Evolutionary conservation across 1,139 yeast species (phyloP).

Genomic region (Petasospora fabianii): DNA sequence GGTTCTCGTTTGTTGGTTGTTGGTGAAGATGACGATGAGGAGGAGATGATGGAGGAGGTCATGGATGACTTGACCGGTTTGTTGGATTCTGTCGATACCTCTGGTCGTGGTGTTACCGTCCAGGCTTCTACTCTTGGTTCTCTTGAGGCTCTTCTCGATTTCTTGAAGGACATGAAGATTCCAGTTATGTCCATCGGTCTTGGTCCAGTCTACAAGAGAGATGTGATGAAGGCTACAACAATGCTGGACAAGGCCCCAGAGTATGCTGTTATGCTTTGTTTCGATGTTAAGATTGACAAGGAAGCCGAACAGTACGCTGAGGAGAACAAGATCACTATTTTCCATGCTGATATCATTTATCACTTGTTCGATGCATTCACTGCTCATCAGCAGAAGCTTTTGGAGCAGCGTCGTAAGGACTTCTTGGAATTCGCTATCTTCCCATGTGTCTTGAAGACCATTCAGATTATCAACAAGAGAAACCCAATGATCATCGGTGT

Average conservation of each 20-base stretch:
- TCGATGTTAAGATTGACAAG: constrained; percentile 94
- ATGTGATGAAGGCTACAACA: constrained; percentile 94
- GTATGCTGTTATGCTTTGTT: constrained; percentile 94
- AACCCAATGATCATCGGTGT: constrained; percentile 99
- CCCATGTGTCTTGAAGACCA: constrained; percentile 92
- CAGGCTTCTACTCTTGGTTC: constrained; percentile 99
- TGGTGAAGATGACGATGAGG: constrained; percentile 97
- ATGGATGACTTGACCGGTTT: constrained; percentile 98
- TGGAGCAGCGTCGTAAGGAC: constrained; percentile 88
- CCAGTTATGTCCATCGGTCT: constrained; percentile 98
- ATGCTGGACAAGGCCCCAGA: constrained; percentile 97
- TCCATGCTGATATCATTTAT: constrained; percentile 93
- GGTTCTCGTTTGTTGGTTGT: constrained; percentile 95
- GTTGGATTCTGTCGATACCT: constrained; percentile 88
- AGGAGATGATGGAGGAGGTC: constrained; percentile 94
- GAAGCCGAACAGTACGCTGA: constrained; percentile 98
- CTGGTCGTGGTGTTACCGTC: constrained; percentile 96
- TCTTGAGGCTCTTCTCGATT: constrained; percentile 91
- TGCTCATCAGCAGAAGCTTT: constrained; percentile 81
- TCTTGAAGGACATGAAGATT: constrained; percentile 96
- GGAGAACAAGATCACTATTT: constrained; percentile 86
- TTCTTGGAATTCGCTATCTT: constrained; percentile 85
- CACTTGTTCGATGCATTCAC: constrained; percentile 95
- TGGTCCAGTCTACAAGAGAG: constrained; percentile 97
- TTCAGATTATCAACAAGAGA: constrained; percentile 96